Evolutionary conservation across 352 stramenopile species (phyloP).

Genomic region (Phytophthora boehmeriae): DNA sequence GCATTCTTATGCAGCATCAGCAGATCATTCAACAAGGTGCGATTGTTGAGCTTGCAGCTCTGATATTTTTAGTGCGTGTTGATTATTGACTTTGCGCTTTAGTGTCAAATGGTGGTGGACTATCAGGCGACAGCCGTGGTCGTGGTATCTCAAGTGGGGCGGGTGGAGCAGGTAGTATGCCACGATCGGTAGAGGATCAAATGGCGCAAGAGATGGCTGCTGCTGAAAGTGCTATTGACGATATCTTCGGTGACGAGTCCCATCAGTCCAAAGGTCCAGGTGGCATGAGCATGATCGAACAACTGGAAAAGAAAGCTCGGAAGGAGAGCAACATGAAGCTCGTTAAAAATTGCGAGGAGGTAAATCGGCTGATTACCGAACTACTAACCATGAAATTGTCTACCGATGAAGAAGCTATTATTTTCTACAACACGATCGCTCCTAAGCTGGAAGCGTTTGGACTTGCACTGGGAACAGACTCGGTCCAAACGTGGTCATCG

Average conservation of each 20-base stretch:
- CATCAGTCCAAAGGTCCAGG: conserved; percentile 61
- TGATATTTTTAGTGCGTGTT: not conserved
- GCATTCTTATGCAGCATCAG: conserved; percentile 89
- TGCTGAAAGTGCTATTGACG: conserved; percentile 79
- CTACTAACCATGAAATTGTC: conserved; percentile 55
- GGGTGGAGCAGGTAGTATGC: conserved; percentile 13
- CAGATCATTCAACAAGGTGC: conserved; percentile 87
- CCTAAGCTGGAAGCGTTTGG: conserved; percentile 72
- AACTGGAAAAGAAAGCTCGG: conserved; percentile 86
- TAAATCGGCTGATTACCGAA: conserved; percentile 63
- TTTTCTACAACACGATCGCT: conserved; percentile 60
- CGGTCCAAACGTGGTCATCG: conserved; percentile 83
- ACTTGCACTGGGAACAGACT: conserved; percentile 67
- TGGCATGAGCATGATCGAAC: conserved; percentile 90
- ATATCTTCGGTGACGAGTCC: conserved; percentile 87
- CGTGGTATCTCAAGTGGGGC: conserved; percentile 20
- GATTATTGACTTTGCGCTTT: not conserved
- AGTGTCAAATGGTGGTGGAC: conserved; percentile 53
- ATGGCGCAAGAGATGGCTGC: conserved; percentile 84
- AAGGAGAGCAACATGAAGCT: conserved; percentile 90
- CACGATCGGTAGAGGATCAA: conserved; percentile 76
- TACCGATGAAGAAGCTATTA: conserved; percentile 73
- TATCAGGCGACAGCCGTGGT: conserved; percentile 27
- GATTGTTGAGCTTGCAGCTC: not conserved
- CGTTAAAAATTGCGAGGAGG: conserved; percentile 68